Evolutionary conservation across 2,329 filamentous ascomycete species (phyloP).

Genomic region (Fonsecaea pugnacius): DNA sequence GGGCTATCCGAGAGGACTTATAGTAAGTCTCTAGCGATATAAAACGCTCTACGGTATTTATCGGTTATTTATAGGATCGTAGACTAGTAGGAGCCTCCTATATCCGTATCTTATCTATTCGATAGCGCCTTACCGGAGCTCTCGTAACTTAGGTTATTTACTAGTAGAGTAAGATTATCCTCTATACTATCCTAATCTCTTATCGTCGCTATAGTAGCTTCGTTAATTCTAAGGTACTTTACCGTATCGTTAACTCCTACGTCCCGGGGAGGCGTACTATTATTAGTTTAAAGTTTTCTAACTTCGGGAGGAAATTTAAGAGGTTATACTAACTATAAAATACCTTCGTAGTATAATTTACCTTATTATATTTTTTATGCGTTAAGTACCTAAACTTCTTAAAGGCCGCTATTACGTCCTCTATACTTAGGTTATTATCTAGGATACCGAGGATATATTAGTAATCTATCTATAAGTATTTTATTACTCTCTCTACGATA

Average conservation of each 20-base stretch:
- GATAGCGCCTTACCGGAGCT: background rate
- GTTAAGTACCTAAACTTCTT: slow-evolving; percentile 17
- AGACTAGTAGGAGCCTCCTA: background rate
- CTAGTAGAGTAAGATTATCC: slow-evolving; percentile 10
- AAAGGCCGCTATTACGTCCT: slow-evolving; percentile 13
- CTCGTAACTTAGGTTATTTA: slow-evolving; percentile 12
- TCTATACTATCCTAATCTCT: slow-evolving; percentile 19
- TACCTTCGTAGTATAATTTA: slow-evolving; percentile 27
- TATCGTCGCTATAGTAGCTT: slow-evolving; percentile 17
- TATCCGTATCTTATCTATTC: background rate
- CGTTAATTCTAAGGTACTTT: slow-evolving; percentile 18
- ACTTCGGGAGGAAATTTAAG: slow-evolving; percentile 4
- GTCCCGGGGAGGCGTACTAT: slow-evolving; percentile 10
- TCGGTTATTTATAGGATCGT: background rate
- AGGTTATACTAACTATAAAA: slow-evolving; percentile 16
- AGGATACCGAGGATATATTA: slow-evolving; percentile 1
- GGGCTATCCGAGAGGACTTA: slow-evolving; percentile 12
- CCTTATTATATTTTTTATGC: slow-evolving; percentile 43
- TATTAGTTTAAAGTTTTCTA: slow-evolving; percentile 14
- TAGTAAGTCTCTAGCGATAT: slow-evolving; percentile 8
- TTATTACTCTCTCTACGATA: slow-evolving; percentile 22
- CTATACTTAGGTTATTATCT: slow-evolving; percentile 18
- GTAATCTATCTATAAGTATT: slow-evolving; percentile 8
- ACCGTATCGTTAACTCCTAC: slow-evolving; percentile 21
- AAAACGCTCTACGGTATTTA: slow-evolving; percentile 1